Conservation (phyloP, 2,329 filamentous ascomycete species). For the Sarocladiaceae sp. region DNA sequence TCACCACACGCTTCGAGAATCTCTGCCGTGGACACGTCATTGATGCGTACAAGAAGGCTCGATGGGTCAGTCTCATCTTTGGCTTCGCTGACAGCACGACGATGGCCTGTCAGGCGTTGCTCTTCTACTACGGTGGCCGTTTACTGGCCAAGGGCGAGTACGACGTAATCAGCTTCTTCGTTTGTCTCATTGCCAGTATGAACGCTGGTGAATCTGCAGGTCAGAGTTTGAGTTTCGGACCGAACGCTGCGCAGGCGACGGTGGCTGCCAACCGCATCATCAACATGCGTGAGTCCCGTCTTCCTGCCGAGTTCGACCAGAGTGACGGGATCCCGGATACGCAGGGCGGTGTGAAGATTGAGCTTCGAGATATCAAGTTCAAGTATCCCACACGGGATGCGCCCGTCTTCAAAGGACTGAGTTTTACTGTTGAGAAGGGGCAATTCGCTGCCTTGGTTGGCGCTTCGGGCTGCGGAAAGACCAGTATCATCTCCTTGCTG, state of each 20-base stretch:
- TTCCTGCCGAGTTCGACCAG: slow-evolving; percentile 26
- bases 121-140: slow-evolving; percentile 63
- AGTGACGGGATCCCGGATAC: slow-evolving; percentile 35
- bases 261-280: slow-evolving; percentile 58
- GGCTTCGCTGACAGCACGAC: slow-evolving; percentile 65
- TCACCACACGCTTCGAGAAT: slow-evolving; percentile 55
- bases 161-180: slow-evolving; percentile 41
- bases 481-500: slow-evolving; percentile 62
- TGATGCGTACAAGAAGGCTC: slow-evolving; percentile 56
- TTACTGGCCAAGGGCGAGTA: slow-evolving; percentile 52
- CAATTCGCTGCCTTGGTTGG: slow-evolving; percentile 70
- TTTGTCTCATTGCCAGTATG: slow-evolving; percentile 62
- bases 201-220: slow-evolving; percentile 65
- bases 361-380: slow-evolving; percentile 54
- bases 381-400: slow-evolving; percentile 55
- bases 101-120: slow-evolving; percentile 58
- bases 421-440: slow-evolving; percentile 61
- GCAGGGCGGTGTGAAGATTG: slow-evolving; percentile 50
- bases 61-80: slow-evolving; percentile 60
- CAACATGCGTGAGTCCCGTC: slow-evolving; percentile 40
- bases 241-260: slow-evolving; percentile 57
- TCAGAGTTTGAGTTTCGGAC: slow-evolving; percentile 62
- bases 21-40: slow-evolving; percentile 57
- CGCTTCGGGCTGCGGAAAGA: slow-evolving; percentile 68
- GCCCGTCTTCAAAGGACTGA: slow-evolving; percentile 56